A percentile compares a stretch with the other conserved stretches of the same genome.
These are phyloP conservation scores for Scheffersomyces quercinus DNA, from an alignment of 1,139 yeast genomes.

Conservation along the genomic window DNA sequence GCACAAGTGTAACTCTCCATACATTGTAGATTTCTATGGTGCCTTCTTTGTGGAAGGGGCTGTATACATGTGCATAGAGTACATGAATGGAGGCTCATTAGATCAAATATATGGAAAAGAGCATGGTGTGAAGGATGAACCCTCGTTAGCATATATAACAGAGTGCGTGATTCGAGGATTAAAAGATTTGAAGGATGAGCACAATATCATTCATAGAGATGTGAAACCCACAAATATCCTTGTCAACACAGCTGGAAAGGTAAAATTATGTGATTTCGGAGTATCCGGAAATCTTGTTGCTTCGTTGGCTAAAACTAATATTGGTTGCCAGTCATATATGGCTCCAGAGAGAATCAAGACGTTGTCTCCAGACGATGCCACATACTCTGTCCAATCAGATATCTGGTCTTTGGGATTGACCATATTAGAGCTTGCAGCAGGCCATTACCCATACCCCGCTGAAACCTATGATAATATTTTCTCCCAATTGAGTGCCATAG, in stretches of 20 bases:
- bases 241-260: slow-evolving; percentile 77
- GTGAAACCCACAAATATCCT: slow-evolving; percentile 95
- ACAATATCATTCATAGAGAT: slow-evolving; percentile 93
- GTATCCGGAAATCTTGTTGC: slow-evolving; percentile 96
- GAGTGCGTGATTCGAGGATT: slow-evolving; percentile 82
- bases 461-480: slow-evolving; percentile 89
- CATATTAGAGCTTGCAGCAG: slow-evolving; percentile 84
- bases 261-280: slow-evolving; percentile 95
- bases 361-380: slow-evolving; percentile 58
- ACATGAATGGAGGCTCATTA: slow-evolving; percentile 96
- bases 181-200: slow-evolving; percentile 77
- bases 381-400: slow-evolving; percentile 93
- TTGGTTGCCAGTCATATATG: slow-evolving; percentile 98
- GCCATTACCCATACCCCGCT: slow-evolving; percentile 93
- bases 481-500: slow-evolving; percentile 92
- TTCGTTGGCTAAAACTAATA: slow-evolving; percentile 91
- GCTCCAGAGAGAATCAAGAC: slow-evolving; percentile 93
- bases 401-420: slow-evolving; percentile 95
- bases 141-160: slow-evolving; percentile 73
- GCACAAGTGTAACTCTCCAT: slow-evolving; percentile 87
- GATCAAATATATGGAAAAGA: slow-evolving; percentile 75
- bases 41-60: slow-evolving; percentile 98
- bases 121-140: slow-evolving; percentile 79
- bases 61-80: slow-evolving; percentile 97
- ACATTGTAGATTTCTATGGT: slow-evolving; percentile 92